Evolutionary conservation across 352 stramenopile genomes (phyloP), one percentile per base, ranked within the genome.

Genomic region (Thraustotheca clavata): DNA sequence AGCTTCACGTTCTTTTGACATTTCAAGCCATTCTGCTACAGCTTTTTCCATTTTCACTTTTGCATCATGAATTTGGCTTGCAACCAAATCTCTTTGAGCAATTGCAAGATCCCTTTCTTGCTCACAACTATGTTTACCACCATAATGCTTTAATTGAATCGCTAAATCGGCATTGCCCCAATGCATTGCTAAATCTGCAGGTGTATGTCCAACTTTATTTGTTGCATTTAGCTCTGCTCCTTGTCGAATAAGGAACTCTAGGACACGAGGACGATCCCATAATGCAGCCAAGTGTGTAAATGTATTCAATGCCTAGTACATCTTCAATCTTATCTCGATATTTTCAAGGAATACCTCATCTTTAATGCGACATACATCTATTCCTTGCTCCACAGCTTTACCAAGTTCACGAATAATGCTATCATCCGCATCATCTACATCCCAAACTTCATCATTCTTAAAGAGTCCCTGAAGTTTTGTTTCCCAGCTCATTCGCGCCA

Each of bases 371-470:
- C 59, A 35, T 54, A 79, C 20, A 4, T 68, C 65, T 11, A 66
- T 66, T 3, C 71, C 67, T 2, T 36, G 24, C 9, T 48, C 60
- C n/a, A 77, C 73, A 3, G 80, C 62, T 26, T 81, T 74, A 12
- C 67, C 33, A 6, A 78, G 70, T 39, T 78, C 26, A n/a, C 75
- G 67, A 3, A 81, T 41, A 31, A 86, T 73, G 49, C 73, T 74
- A 20, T 74, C 73, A 39, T 86, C 76, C 7, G 71, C 77, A 54
- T 83, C 75, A 36, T 81, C 76, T 1, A 76, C 73, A 26, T 86
- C 73, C 76, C 76, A 86, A 49, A 83, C 54, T n/a, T 62, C 60
- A 49, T 86, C 75, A 50, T 83, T 79, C 49, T 80, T 76, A 62
- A 86, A 83, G 27, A 86, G 57, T 24, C 77, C 71, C n/a, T 66